A percentile compares a stretch with the other conserved stretches of the same genome.
These are phyloP conservation scores for Phytophthora nicotianae DNA, from an alignment of 352 stramenopile species.

Conservation along the genomic window DNA sequence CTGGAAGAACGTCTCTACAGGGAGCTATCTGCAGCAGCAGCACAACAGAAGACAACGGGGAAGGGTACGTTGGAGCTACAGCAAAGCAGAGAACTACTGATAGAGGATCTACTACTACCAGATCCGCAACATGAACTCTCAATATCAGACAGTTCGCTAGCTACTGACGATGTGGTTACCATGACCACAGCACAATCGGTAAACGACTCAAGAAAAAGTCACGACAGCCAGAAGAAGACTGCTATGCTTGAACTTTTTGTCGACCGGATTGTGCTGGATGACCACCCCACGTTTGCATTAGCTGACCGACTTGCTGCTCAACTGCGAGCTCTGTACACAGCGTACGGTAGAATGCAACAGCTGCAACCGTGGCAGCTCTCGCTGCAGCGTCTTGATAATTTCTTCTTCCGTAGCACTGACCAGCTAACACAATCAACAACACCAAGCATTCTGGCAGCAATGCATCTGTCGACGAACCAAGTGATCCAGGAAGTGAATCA, in stretches of 20 bases:
- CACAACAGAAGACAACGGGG: too few relatives aligned
- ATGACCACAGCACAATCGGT: background rate
- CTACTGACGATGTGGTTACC: background rate
- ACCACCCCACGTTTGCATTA: conserved; percentile 71
- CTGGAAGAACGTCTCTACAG: conserved; percentile 56
- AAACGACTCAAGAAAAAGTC: background rate
- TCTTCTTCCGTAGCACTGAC: conserved; percentile 31
- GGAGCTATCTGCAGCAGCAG: conserved; percentile 21
- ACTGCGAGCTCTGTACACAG: conserved; percentile 56
- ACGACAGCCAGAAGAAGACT: conserved; percentile 2
- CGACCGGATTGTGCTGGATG: conserved; percentile 70
- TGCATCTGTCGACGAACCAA: conserved; percentile 23
- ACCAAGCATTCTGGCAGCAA: background rate
- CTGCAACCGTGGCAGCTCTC: conserved; percentile 53
- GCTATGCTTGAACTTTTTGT: conserved; percentile 58
- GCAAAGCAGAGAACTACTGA: background rate
- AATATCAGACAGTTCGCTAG: background rate
- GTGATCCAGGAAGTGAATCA: conserved; percentile 40
- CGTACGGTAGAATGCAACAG: conserved; percentile 61
- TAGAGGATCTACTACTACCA: conserved; percentile 20
- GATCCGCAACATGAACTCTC: background rate
- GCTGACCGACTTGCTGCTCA: conserved; percentile 70
- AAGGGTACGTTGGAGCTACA: background rate
- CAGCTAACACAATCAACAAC: conserved; percentile 5
- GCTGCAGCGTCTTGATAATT: conserved; percentile 52